A percentile compares a stretch with the other conserved stretches of the same genome.
These are phyloP conservation scores for Oligophagozyma castellii DNA, from an alignment of 1,139 yeast genomes.

Conservation along the genomic window DNA sequence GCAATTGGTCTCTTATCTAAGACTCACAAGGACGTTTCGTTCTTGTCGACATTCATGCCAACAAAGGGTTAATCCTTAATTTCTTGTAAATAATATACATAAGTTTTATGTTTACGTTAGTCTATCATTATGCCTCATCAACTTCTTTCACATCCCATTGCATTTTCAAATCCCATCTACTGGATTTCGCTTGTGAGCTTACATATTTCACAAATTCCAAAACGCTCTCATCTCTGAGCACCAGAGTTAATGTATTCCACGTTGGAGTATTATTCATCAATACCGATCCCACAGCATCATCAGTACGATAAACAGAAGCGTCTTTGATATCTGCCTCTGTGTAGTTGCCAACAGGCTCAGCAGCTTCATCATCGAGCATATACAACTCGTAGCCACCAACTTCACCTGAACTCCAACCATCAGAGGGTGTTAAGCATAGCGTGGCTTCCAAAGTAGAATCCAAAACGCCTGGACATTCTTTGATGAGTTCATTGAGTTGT, in stretches of 20 bases:
- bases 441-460: slow-evolving; percentile 43
- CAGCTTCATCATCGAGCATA: slow-evolving; percentile 49
- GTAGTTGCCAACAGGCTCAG: slow-evolving; percentile 25
- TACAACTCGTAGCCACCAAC: slow-evolving; percentile 89
- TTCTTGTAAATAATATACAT: neutral
- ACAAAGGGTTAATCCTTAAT: neutral
- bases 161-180: slow-evolving; percentile 81
- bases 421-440: slow-evolving; percentile 62
- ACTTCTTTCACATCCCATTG: slow-evolving; percentile 59
- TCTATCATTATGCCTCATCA: slow-evolving; percentile 7
- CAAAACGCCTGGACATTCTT: slow-evolving; percentile 20
- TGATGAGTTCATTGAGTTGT: slow-evolving; percentile 30
- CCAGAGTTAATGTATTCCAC: slow-evolving; percentile 70
- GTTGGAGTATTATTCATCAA: slow-evolving; percentile 67
- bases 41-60: neutral
- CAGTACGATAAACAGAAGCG: slow-evolving; percentile 34
- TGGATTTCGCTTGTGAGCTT: slow-evolving; percentile 75
- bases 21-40: slow-evolving; percentile 31
- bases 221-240: slow-evolving; percentile 72
- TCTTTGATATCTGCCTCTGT: slow-evolving; percentile 17
- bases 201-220: slow-evolving; percentile 87
- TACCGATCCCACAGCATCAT: slow-evolving; percentile 66
- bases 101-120: no score
- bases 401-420: slow-evolving; percentile 78
- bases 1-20: slow-evolving; percentile 49